These are phyloP conservation scores for Penicillium malachiteum DNA, from an alignment of 495 filamentous ascomycete genomes.

Conservation along the genomic window DNA sequence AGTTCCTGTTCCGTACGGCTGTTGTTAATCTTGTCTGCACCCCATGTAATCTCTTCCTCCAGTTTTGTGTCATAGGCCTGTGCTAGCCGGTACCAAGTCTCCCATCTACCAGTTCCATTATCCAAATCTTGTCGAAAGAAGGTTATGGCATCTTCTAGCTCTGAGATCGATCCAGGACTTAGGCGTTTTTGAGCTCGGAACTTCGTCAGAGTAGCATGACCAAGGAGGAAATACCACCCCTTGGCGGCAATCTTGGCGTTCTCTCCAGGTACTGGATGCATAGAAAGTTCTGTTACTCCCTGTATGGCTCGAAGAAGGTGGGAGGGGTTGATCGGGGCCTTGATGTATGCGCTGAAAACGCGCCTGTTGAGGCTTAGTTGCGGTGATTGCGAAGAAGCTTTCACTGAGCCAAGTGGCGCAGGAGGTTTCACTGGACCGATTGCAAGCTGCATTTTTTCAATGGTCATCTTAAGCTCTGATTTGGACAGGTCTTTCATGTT, in stretches of 20 bases:
- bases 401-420: slow-evolving; percentile 58
- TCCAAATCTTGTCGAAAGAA: slow-evolving; percentile 86
- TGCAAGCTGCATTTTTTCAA: slow-evolving; percentile 85
- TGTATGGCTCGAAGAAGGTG: slow-evolving; percentile 73
- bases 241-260: slow-evolving; percentile 67
- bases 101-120: slow-evolving; percentile 82
- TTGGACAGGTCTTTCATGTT: slow-evolving; percentile 90
- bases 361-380: slow-evolving; percentile 72
- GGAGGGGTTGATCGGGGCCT: slow-evolving; percentile 78
- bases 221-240: slow-evolving; percentile 90
- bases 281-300: slow-evolving; percentile 66
- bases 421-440: slow-evolving; percentile 65
- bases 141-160: slow-evolving; percentile 77
- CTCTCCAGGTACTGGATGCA: slow-evolving; percentile 48
- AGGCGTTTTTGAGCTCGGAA: slow-evolving; percentile 84
- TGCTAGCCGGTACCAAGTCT: slow-evolving; percentile 91
- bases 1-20: slow-evolving; percentile 71
- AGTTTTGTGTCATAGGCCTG: slow-evolving; percentile 89
- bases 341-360: slow-evolving; percentile 72
- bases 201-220: slow-evolving; percentile 81
- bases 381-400: slow-evolving; percentile 62
- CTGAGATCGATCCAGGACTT: slow-evolving; percentile 73
- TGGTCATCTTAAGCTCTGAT: slow-evolving; percentile 78
- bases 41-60: slow-evolving; percentile 91
- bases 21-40: slow-evolving; percentile 93